phyloP scores from a whole-genome alignment of 2,329 filamentous ascomycete genomes.

The Lasiodiplodia gonubiensis region DNA sequence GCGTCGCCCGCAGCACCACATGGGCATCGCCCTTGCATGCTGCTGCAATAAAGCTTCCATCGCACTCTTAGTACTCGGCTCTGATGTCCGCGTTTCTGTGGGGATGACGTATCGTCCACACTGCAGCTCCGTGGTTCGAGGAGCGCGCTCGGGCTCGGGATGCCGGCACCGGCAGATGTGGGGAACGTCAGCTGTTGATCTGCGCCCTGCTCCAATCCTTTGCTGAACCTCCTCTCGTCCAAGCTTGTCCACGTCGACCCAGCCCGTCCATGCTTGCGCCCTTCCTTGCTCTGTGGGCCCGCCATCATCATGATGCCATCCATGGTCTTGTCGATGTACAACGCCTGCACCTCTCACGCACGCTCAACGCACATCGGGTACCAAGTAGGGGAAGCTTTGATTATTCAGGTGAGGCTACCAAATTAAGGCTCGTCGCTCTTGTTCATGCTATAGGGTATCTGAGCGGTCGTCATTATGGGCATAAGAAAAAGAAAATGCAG shows the following conservation, averaged over 20 bases:
- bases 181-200: constrained; percentile 18
- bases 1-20: constrained; percentile 1
- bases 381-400: background rate
- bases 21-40: constrained; percentile 8
- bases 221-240: background rate
- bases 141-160: background rate
- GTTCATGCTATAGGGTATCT: constrained; percentile 8
- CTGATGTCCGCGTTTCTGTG: background rate
- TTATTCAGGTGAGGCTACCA: constrained; percentile 5
- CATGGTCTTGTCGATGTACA: background rate
- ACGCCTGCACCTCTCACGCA: background rate
- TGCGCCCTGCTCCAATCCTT: constrained; percentile 9
- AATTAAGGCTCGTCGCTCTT: constrained; percentile 13
- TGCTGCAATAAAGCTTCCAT: background rate
- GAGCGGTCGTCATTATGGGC: constrained; percentile 10
- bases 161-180: constrained; percentile 8
- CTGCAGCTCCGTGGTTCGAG: background rate
- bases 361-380: background rate
- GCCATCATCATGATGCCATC: constrained; percentile 19
- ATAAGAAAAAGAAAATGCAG: constrained; percentile 9
- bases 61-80: background rate
- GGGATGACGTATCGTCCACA: background rate
- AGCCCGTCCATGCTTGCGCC: background rate
- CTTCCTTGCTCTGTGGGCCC: background rate
- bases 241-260: constrained; percentile 11